Conservation (phyloP, 305 asterid species). For the Fraxinus angustifolia region DNA sequence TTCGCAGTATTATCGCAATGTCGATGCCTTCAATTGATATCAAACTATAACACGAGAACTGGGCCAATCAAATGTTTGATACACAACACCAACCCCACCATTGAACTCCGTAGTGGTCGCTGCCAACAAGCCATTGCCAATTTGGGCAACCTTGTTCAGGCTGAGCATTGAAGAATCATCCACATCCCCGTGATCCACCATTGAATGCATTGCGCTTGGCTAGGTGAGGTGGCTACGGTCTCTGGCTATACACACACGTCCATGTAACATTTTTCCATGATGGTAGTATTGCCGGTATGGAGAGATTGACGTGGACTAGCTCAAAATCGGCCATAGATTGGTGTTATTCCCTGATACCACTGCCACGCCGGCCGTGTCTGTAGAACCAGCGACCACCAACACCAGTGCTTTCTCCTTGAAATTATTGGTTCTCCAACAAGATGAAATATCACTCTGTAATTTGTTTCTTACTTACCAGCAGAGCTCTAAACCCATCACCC, state of each 20-base stretch:
- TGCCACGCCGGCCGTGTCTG: background rate
- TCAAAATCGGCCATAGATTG: background rate
- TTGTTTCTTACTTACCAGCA: background rate
- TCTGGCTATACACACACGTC: background rate
- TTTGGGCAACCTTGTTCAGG: background rate
- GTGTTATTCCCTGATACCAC: background rate
- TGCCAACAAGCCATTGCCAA: background rate
- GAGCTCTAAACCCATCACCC: background rate
- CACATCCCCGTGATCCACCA: background rate
- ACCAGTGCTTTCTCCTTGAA: background rate
- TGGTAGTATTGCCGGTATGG: background rate
- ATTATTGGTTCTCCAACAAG: background rate
- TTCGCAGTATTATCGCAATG: background rate
- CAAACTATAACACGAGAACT: background rate
- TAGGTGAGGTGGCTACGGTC: background rate
- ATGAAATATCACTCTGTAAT: background rate
- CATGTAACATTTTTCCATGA: background rate
- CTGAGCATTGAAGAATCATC: background rate
- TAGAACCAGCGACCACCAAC: background rate
- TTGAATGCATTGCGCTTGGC: background rate
- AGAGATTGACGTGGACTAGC: background rate
- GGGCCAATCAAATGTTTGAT: background rate
- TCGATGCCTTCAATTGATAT: background rate
- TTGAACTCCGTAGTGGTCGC: background rate
- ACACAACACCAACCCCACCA: background rate